phyloP scores from a whole-genome alignment of 164 flowering plant genomes.

The grape (Vitis vinifera) region ASM3070453v1 NC_081805.1:5331001-5331500 shows the following conservation, averaged over 20 bases:
- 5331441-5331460: slow-evolving; percentile 42
- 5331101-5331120: background rate
- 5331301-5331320: slow-evolving; percentile 38
- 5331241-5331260: slow-evolving; percentile 34
- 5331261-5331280: slow-evolving; percentile 1
- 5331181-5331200: slow-evolving; percentile 71
- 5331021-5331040: no score
- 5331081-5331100: no score
- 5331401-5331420: slow-evolving; percentile 24
- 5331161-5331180: slow-evolving; percentile 61
- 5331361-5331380: slow-evolving; percentile 57
- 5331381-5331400: slow-evolving; percentile 45
- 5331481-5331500: slow-evolving; percentile 24
- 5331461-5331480: slow-evolving; percentile 34
- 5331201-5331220: slow-evolving; percentile 56
- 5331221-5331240: slow-evolving; percentile 65
- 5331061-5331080: no score
- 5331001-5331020: no score
- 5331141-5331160: slow-evolving; percentile 42
- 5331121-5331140: slow-evolving; percentile 16
- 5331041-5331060: no score
- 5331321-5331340: slow-evolving; percentile 29
- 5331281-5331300: slow-evolving; percentile 26
- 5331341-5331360: slow-evolving; percentile 30
- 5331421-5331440: slow-evolving; percentile 30